Evolutionary conservation across 352 stramenopile genomes (phyloP).

Genomic region (Phytophthora boehmeriae): DNA sequence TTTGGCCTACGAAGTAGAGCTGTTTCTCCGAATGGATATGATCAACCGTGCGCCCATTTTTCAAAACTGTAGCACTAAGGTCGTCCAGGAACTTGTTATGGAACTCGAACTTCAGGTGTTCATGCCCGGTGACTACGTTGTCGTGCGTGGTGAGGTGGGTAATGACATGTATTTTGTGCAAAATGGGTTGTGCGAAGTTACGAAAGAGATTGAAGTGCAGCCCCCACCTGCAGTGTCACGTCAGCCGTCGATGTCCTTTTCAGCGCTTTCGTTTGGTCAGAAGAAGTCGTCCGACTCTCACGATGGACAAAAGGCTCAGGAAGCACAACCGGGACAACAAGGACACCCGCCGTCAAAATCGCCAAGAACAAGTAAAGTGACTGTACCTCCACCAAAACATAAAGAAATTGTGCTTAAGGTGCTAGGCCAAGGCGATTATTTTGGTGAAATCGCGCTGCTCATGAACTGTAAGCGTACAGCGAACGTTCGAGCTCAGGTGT

Average conservation of each 20-base stretch:
- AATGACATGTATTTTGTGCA: conserved; percentile 92
- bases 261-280: not conserved
- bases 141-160: conserved; percentile 80
- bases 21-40: conserved; percentile 88
- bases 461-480: conserved; percentile 88
- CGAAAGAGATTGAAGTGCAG: conserved; percentile 57
- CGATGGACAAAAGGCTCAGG: conserved; percentile 16
- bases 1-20: conserved; percentile 81
- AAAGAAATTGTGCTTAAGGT: conserved; percentile 75
- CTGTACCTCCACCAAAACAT: conserved; percentile 17
- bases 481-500: conserved; percentile 72
- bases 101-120: conserved; percentile 84
- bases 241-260: not conserved
- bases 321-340: conserved; percentile 12
- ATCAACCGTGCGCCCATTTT: conserved; percentile 88
- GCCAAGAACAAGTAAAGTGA: conserved; percentile 11
- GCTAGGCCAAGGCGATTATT: conserved; percentile 79
- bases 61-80: conserved; percentile 79
- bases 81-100: conserved; percentile 86
- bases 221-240: not conserved
- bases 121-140: conserved; percentile 86
- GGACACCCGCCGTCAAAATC: not conserved
- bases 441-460: conserved; percentile 79
- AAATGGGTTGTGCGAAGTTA: conserved; percentile 78
- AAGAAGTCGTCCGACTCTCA: not conserved